These are phyloP conservation scores for Lithospermum erythrorhizon DNA, from an alignment of 257 asterid genomes.

Conservation along the genomic window DNA sequence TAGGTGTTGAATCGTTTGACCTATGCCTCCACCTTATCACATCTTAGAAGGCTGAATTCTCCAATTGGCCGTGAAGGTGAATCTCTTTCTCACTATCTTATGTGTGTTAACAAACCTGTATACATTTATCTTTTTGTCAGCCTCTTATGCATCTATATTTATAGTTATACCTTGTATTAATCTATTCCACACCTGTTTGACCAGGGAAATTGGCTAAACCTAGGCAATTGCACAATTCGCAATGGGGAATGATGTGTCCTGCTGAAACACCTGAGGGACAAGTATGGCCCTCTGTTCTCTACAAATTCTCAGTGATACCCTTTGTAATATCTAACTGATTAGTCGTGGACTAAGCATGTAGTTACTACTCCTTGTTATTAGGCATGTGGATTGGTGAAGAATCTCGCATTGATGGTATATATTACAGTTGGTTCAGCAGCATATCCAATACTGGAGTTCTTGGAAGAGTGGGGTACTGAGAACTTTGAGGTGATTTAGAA, in stretches of 20 bases:
- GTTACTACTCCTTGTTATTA: not conserved
- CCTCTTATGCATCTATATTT: not conserved
- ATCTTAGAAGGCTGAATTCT: constrained; percentile 16
- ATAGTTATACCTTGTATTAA: not conserved
- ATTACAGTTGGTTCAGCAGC: constrained; percentile 20
- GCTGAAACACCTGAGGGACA: constrained; percentile 24
- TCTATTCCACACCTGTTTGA: not conserved
- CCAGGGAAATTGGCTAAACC: constrained; percentile 22
- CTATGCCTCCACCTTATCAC: constrained; percentile 16
- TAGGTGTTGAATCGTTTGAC: constrained; percentile 19
- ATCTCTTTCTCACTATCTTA: not conserved
- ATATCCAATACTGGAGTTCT: constrained; percentile 16
- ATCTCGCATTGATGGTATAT: constrained; percentile 19
- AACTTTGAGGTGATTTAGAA: constrained; percentile 14
- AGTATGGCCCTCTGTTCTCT: not conserved
- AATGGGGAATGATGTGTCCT: constrained; percentile 24
- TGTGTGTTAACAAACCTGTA: not conserved
- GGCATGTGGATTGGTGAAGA: constrained; percentile 21
- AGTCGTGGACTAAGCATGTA: not conserved
- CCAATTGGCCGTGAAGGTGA: constrained; percentile 21
- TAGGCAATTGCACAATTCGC: constrained; percentile 20
- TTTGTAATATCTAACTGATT: not conserved
- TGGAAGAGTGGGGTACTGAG: constrained; percentile 20
- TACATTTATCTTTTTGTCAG: not conserved
- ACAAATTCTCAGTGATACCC: not conserved